Percentiles rank a stretch among this genome's conserved stretches.
Evolutionary conservation across 768 basidiomycete species (phyloP).

Genomic region (Clathrus columnatus): DNA sequence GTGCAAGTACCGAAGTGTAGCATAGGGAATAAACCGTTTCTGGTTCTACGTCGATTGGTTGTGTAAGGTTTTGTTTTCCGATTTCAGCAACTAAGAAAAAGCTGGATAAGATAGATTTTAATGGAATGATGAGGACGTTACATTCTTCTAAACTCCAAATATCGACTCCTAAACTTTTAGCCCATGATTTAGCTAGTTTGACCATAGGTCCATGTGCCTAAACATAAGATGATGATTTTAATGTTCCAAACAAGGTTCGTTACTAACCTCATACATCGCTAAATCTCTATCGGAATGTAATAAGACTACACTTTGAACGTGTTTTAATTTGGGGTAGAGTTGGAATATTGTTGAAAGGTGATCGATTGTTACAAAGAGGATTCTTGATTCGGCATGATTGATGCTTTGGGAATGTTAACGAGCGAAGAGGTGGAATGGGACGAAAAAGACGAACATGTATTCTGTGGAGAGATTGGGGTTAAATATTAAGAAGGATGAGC

Average conservation of each 20-base stretch:
- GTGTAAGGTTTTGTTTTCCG: conserved; percentile 54
- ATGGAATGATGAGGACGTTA: neutral
- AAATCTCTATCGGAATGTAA: neutral
- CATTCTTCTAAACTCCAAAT: neutral
- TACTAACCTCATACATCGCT: neutral
- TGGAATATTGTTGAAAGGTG: neutral
- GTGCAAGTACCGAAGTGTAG: conserved; percentile 77
- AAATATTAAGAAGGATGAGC: neutral
- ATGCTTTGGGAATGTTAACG: too few relatives aligned
- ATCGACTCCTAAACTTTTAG: neutral
- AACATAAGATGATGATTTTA: too few relatives aligned
- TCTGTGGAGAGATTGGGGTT: too few relatives aligned
- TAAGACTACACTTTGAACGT: neutral
- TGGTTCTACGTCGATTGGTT: conserved; percentile 49
- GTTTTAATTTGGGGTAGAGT: neutral
- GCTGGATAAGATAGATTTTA: neutral
- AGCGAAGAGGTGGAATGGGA: neutral
- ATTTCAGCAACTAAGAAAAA: conserved; percentile 75
- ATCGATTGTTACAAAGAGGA: neutral
- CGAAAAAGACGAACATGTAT: neutral
- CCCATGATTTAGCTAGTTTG: neutral
- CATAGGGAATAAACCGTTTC: conserved; percentile 78
- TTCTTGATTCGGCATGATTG: neutral
- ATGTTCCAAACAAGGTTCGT: too few relatives aligned
- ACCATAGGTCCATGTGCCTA: neutral